Conservation (phyloP, 257 asterid species). For the Orobanche coerulescens region DNA sequence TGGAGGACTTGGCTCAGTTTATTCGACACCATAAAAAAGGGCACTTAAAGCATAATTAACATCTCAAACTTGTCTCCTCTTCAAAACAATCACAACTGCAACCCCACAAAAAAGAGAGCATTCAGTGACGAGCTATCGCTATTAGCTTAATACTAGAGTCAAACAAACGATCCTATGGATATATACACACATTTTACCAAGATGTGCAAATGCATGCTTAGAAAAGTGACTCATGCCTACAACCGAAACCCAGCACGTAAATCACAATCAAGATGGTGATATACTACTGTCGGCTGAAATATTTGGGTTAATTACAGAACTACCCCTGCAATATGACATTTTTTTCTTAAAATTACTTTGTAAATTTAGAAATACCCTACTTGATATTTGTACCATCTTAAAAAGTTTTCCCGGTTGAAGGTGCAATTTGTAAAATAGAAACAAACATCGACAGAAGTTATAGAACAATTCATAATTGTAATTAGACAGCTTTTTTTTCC, state of each 20-base stretch:
- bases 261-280: neutral
- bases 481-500: no score
- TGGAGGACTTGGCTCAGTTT: neutral
- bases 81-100: slow-evolving; percentile 22
- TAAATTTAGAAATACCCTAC: neutral
- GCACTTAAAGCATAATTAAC: no score
- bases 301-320: neutral
- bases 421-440: neutral
- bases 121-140: neutral
- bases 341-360: no score
- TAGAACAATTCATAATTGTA: no score
- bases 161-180: neutral
- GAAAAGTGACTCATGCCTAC: neutral
- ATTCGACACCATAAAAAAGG: no score
- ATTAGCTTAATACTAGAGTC: neutral
- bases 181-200: neutral
- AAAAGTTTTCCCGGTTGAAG: neutral
- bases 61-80: slow-evolving; percentile 11
- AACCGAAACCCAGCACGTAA: neutral
- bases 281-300: neutral
- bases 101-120: neutral
- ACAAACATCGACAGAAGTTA: no score
- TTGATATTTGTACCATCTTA: neutral
- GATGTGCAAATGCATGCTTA: neutral
- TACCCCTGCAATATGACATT: neutral